Base-by-base conservation (phyloP, 805 yeast species). In the Scheffersomyces ergatensis region DNA sequence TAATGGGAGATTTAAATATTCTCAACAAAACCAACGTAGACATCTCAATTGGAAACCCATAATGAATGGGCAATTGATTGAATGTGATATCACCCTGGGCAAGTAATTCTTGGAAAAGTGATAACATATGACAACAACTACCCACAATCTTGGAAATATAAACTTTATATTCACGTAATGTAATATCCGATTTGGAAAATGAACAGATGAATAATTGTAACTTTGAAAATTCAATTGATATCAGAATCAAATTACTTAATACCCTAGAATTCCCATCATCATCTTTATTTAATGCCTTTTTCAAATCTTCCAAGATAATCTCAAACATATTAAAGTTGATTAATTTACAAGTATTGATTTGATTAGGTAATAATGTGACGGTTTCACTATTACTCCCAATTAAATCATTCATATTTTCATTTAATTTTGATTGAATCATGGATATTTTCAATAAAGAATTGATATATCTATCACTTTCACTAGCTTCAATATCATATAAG, bases 261-360 rank as follows among this genome's bases (percentile, higher is more conserved):
- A n/a, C n/a, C n/a, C n/a, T n/a, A 27, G 32, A 8, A 14, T 56
- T 39, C 5, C 55, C 49, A 17, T 57, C 51, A 3, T 42, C 27
- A 6, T 43, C 38, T 7, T 43, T 37, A 17, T 27, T 20, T 24
- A 42, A 34, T 9, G 30, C 7, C 11, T 44, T 43, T 18, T 47
- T 45, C 36, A 64, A 55, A 33, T 67, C 65, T 37, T 56, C 52
- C 36, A 70, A 48, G 24, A 70, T 69, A 11, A 57, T 59, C 42
- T 70, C 76, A 53, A 66, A 70, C 74, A 70, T 70, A 47, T 64
- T 58, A 45, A 70, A 53, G 44, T 63, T 64, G 17, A 70, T 66
- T 31, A 64, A 51, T 42, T 62, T 65, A 35, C 64, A 47, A 8
- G 64, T 58, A 20, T 51, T 53, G 8, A 41, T 35, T 33, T 44